Conservation (phyloP, 2,329 filamentous ascomycete species). For the Allantophomopsis cytisporea region DNA sequence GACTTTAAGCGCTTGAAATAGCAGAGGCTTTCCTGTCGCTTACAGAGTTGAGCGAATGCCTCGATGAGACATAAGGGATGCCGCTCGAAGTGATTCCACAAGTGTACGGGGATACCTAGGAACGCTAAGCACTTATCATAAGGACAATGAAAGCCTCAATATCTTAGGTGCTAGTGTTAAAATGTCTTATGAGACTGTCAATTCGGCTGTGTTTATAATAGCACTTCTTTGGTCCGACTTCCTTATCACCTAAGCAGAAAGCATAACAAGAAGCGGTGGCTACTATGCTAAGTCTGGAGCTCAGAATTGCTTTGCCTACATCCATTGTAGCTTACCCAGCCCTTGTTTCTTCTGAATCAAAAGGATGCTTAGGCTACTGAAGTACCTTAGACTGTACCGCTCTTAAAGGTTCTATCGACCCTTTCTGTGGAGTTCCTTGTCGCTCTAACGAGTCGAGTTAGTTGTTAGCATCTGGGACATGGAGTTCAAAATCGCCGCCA, state of each 20-base stretch:
- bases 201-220: slow-evolving; percentile 2
- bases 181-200: slow-evolving; percentile 2
- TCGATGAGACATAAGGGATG: too few relatives aligned
- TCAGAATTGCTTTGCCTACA: neutral
- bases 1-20: too few relatives aligned
- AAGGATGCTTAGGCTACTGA: neutral
- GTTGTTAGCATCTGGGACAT: too few relatives aligned
- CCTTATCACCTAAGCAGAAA: slow-evolving; percentile 3
- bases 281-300: too few relatives aligned
- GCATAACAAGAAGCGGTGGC: slow-evolving; percentile 1
- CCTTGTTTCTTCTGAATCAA: neutral
- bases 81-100: slow-evolving; percentile 1
- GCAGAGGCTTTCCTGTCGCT: too few relatives aligned
- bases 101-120: neutral
- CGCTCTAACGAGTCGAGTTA: too few relatives aligned
- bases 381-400: neutral
- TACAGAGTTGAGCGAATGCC: too few relatives aligned
- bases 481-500: too few relatives aligned
- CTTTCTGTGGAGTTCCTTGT: slow-evolving; percentile 8
- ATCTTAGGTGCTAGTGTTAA: slow-evolving; percentile 1
- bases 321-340: neutral
- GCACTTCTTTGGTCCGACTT: slow-evolving; percentile 3
- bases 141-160: neutral
- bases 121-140: neutral
- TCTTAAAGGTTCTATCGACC: neutral